These are phyloP conservation scores for Diaporthe velutina DNA, from an alignment of 2,329 filamentous ascomycete genomes.

Conservation along the genomic window DNA sequence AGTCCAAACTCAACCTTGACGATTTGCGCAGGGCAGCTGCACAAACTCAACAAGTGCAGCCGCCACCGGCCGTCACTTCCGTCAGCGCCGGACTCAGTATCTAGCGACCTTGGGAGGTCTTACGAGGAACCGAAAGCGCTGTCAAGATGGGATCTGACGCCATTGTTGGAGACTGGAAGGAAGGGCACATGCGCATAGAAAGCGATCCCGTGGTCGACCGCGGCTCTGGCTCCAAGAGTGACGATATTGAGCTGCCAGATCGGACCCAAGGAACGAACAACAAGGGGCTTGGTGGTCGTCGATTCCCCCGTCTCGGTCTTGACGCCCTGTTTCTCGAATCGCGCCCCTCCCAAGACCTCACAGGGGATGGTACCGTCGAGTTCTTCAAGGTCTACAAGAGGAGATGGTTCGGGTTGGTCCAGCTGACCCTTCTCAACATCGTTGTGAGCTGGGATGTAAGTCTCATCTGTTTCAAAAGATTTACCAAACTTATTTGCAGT, in stretches of 20 bases:
- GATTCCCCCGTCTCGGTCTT: conserved; percentile 32
- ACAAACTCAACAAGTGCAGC: neutral
- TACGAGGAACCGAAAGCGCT: neutral
- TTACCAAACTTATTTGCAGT: neutral
- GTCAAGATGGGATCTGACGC: conserved; percentile 30
- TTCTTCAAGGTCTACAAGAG: conserved; percentile 75
- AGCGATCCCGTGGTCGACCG: conserved; percentile 15
- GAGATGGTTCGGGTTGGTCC: conserved; percentile 87
- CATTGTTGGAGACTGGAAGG: conserved; percentile 33
- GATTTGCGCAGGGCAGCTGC: neutral
- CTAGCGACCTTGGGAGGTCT: fast-evolving
- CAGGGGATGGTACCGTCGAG: conserved; percentile 33
- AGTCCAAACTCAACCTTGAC: neutral
- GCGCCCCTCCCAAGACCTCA: conserved; percentile 3
- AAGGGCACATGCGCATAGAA: conserved; percentile 1
- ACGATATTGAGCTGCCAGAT: conserved; percentile 32
- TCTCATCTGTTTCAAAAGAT: conserved; percentile 46
- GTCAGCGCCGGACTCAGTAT: neutral
- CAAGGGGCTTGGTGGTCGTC: conserved; percentile 4
- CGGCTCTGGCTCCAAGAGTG: conserved; percentile 8
- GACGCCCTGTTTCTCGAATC: conserved; percentile 31
- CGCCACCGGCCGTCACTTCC: neutral
- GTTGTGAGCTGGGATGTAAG: conserved; percentile 96
- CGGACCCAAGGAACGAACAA: neutral
- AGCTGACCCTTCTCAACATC: conserved; percentile 90